These are phyloP conservation scores for Rhododendron molle DNA, from an alignment of 148 eudicot genomes.

Conservation along the genomic window DNA sequence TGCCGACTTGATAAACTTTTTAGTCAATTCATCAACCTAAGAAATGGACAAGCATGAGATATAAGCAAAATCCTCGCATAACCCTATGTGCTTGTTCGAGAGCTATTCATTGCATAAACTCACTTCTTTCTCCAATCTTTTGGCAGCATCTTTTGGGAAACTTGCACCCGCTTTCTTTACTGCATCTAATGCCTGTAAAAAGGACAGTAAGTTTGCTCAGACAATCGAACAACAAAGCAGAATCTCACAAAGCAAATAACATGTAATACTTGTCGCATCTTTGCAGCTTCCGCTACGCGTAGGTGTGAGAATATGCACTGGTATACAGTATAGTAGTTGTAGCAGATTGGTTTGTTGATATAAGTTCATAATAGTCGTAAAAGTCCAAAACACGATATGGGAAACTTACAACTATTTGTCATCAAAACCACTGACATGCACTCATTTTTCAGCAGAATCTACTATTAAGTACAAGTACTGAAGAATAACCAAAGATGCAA, in stretches of 20 bases:
- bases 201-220: constrained; percentile 12
- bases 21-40: constrained; percentile 29
- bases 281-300: background rate
- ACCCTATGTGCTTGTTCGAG: background rate
- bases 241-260: background rate
- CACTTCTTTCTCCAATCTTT: constrained; percentile 91
- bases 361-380: background rate
- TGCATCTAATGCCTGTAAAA: constrained; percentile 74
- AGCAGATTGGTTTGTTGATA: background rate
- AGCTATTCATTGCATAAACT: constrained; percentile 17
- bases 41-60: constrained; percentile 3
- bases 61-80: background rate
- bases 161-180: constrained; percentile 64
- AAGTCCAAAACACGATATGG: background rate
- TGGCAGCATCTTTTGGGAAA: constrained; percentile 72
- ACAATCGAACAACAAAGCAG: background rate
- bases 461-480: background rate
- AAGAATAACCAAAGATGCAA: background rate
- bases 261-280: too few relatives aligned
- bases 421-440: background rate
- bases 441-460: background rate
- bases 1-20: constrained; percentile 24
- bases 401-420: background rate
- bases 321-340: background rate
- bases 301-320: background rate